phyloP scores from a whole-genome alignment of 1,284 basidiomycete genomes.

The Sporisorium reilianum region DNA sequence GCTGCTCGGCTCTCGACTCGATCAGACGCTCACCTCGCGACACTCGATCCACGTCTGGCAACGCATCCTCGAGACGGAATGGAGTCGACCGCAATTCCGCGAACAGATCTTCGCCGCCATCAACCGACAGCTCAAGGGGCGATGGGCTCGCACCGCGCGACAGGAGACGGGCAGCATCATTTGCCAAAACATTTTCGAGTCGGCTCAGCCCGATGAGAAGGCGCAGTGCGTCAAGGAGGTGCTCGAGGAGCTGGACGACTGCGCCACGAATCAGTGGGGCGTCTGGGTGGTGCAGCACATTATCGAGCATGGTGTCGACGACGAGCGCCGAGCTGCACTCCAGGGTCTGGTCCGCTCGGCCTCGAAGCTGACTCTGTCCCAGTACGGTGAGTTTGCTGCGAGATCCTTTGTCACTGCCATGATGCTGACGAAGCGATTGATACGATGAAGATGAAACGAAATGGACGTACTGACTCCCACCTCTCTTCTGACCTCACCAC shows the following conservation, averaged over 20 bases:
- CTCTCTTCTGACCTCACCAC: background rate
- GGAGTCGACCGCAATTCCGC: conserved; percentile 43
- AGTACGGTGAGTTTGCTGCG: conserved; percentile 50
- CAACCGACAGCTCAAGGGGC: conserved; percentile 52
- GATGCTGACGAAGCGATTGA: background rate
- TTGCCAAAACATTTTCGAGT: conserved; percentile 63
- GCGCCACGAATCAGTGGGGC: conserved; percentile 65
- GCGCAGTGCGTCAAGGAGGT: conserved; percentile 61
- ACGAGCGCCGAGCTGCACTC: conserved; percentile 48
- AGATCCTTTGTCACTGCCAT: background rate
- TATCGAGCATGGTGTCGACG: conserved; percentile 59
- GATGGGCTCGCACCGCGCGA: conserved; percentile 57
- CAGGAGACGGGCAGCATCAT: conserved; percentile 65
- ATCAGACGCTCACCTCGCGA: conserved; percentile 56
- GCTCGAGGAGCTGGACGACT: conserved; percentile 50
- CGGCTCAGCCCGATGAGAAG: conserved; percentile 52
- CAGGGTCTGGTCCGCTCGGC: conserved; percentile 48
- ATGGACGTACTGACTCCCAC: background rate
- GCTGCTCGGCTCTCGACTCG: conserved; percentile 53
- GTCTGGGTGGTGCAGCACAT: conserved; percentile 68
- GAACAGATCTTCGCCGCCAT: conserved; percentile 53
- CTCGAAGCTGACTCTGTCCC: conserved; percentile 57
- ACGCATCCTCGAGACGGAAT: conserved; percentile 53
- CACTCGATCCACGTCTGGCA: conserved; percentile 66
- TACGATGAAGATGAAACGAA: background rate